Conservation (phyloP, 1,139 yeast species). For the Blastobotrys petasosporus region DNA sequence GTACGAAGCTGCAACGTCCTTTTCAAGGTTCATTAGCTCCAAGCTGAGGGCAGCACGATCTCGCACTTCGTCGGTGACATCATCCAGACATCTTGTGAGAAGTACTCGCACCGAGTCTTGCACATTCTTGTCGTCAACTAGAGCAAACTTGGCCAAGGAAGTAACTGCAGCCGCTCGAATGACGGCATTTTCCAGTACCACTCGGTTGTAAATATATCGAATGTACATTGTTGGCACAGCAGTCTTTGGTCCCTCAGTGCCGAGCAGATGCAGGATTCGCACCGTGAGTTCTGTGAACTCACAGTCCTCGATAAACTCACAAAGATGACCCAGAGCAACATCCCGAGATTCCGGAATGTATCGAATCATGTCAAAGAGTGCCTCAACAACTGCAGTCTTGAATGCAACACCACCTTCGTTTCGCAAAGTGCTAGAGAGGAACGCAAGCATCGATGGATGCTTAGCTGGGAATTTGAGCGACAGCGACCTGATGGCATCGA, state of each 20-base stretch:
- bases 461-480: constrained; percentile 92
- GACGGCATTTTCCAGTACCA: constrained; percentile 89
- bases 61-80: constrained; percentile 94
- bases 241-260: constrained; percentile 90
- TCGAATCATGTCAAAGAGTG: constrained; percentile 82
- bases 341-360: constrained; percentile 86
- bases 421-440: constrained; percentile 77
- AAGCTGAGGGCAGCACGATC: constrained; percentile 91
- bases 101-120: constrained; percentile 66
- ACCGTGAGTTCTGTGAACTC: constrained; percentile 92
- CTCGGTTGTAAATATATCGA: constrained; percentile 94
- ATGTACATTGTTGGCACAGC: constrained; percentile 84
- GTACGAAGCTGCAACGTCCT: constrained; percentile 45
- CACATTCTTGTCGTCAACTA: constrained; percentile 65
- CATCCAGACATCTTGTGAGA: constrained; percentile 77
- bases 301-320: constrained; percentile 98
- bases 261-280: constrained; percentile 82
- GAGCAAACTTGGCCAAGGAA: constrained; percentile 85
- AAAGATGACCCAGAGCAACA: constrained; percentile 75
- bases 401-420: constrained; percentile 84
- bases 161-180: constrained; percentile 94
- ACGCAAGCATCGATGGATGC: constrained; percentile 73
- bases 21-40: constrained; percentile 50
- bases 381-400: constrained; percentile 85
- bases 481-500: constrained; percentile 88